Percentiles rank a stretch among this genome's conserved stretches.
phyloP scores from a whole-genome alignment of 129 eudicot species.

The Centella asiatica region DNA sequence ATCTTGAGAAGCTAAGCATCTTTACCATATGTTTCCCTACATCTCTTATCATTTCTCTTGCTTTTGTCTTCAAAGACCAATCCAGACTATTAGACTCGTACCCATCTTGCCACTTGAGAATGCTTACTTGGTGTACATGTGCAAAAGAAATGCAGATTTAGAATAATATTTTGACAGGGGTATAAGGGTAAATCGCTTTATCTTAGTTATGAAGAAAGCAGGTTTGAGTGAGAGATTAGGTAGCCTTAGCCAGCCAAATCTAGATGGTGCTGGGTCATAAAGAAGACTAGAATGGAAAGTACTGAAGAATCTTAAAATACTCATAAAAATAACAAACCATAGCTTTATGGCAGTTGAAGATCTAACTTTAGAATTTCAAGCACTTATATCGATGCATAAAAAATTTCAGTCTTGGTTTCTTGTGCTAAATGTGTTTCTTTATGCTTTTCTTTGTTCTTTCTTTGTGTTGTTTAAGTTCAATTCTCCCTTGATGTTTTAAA shows the following conservation, averaged over 20 bases:
- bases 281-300: constrained; percentile 31
- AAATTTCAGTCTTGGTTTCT: constrained; percentile 52
- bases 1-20: constrained; percentile 85
- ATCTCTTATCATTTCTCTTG: constrained; percentile 29
- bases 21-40: constrained; percentile 42
- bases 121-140: constrained; percentile 23
- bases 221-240: constrained; percentile 1
- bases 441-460: constrained; percentile 38
- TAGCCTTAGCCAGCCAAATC: constrained; percentile 35
- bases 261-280: constrained; percentile 44
- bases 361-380: constrained; percentile 89
- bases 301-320: constrained; percentile 23
- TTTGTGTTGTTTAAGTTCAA: constrained; percentile 20
- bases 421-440: constrained; percentile 62
- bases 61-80: constrained; percentile 51
- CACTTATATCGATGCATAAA: constrained; percentile 62
- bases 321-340: constrained; percentile 39
- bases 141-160: constrained; percentile 8
- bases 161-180: constrained; percentile 15
- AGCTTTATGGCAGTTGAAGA: constrained; percentile 68
- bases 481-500: background rate
- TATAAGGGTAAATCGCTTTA: constrained; percentile 28
- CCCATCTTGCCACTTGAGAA: constrained; percentile 24
- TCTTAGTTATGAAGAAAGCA: constrained; percentile 70
- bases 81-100: constrained; percentile 27